Evolutionary conservation across 1,284 basidiomycete species (phyloP).

Genomic region (Anthracocystis walkeri): DNA sequence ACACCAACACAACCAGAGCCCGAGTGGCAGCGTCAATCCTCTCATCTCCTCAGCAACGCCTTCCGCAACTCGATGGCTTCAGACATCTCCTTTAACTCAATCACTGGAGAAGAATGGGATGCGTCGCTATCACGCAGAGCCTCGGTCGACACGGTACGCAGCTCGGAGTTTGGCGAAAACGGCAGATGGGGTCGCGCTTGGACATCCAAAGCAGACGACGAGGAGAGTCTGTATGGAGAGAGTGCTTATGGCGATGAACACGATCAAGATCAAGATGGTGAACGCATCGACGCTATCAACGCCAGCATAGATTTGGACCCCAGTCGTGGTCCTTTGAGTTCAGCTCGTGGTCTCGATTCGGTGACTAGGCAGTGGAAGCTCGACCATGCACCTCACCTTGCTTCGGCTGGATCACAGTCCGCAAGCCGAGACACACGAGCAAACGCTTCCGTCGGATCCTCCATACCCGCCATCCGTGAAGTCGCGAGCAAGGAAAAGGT

Average conservation of each 20-base stretch:
- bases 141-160: conserved; percentile 60
- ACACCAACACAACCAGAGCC: conserved; percentile 9
- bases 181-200: conserved; percentile 62
- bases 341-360: conserved; percentile 24
- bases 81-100: conserved; percentile 59
- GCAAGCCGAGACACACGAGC: background rate
- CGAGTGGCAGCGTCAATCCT: conserved; percentile 35
- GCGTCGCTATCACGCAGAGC: conserved; percentile 34
- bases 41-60: conserved; percentile 44
- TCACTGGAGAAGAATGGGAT: conserved; percentile 32
- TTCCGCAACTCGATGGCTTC: conserved; percentile 57
- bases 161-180: conserved; percentile 60
- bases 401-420: background rate
- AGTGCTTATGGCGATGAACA: conserved; percentile 35
- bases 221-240: conserved; percentile 54
- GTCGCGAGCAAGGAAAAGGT: conserved; percentile 47
- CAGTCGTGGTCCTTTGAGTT: conserved; percentile 8
- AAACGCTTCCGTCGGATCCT: background rate
- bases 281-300: conserved; percentile 3
- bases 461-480: conserved; percentile 34
- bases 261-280: conserved; percentile 14
- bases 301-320: conserved; percentile 26
- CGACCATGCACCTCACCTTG: conserved; percentile 11
- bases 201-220: conserved; percentile 55
- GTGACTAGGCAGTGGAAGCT: conserved; percentile 42